Percentiles rank a stretch among this genome's conserved stretches.
These are phyloP conservation scores for Penicillium oxalicum DNA, from an alignment of 2,329 filamentous ascomycete species.

Conservation along the genomic window DNA sequence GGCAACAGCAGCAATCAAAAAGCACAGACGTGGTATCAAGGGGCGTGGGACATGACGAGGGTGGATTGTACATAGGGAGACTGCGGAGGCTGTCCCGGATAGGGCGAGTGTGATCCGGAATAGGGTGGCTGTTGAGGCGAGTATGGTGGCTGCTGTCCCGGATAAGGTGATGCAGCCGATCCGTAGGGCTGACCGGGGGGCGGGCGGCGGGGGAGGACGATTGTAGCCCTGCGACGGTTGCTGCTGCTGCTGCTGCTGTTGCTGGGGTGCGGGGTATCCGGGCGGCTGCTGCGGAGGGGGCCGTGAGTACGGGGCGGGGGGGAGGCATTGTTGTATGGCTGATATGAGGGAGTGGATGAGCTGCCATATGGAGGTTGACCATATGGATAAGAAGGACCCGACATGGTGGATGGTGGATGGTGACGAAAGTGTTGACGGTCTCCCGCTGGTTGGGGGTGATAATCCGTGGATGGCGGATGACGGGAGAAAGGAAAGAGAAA, in stretches of 20 bases:
- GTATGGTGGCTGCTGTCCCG: constrained; percentile 8
- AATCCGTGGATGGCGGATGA: too few relatives aligned
- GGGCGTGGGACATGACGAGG: too few relatives aligned
- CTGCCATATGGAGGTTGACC: constrained; percentile 31
- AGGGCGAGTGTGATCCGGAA: constrained; percentile 19
- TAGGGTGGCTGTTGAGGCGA: constrained; percentile 5
- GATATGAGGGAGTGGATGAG: constrained; percentile 29
- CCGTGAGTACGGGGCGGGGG: constrained; percentile 32
- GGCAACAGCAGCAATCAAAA: too few relatives aligned
- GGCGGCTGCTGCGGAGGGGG: constrained; percentile 24
- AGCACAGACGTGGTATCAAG: too few relatives aligned
- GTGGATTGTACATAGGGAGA: constrained; percentile 24
- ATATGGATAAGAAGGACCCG: constrained; percentile 32
- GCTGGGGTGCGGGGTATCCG: constrained; percentile 22
- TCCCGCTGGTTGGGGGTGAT: too few relatives aligned
- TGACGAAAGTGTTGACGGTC: too few relatives aligned
- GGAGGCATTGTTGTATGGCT: constrained; percentile 29
- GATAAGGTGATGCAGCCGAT: constrained; percentile 23
- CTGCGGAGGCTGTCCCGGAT: constrained; percentile 21
- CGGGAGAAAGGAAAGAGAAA: too few relatives aligned
- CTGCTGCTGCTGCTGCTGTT: constrained; percentile 1
- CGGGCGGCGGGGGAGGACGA: constrained; percentile 39
- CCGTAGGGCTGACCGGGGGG: constrained; percentile 34
- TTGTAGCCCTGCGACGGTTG: constrained; percentile 30
- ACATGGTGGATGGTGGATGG: constrained; percentile 25